phyloP scores from a whole-genome alignment of 1,139 yeast genomes.

The Nadsonia commutata region DNA sequence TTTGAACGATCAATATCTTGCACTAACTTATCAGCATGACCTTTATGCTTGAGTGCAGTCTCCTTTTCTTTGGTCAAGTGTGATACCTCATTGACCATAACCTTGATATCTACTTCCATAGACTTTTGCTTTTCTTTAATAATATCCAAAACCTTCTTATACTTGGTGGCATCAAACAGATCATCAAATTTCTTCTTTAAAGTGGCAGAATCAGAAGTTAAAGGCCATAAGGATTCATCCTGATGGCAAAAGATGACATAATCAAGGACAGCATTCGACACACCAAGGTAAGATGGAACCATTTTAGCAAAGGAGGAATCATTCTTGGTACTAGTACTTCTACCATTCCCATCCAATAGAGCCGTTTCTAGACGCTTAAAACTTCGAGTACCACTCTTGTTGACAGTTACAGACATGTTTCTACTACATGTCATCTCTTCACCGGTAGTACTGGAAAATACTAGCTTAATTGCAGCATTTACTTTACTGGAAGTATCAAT shows the following conservation, averaged over 20 bases:
- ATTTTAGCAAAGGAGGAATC: neutral
- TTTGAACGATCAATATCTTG: constrained; percentile 32
- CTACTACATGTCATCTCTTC: constrained; percentile 76
- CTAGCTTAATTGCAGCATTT: constrained; percentile 79
- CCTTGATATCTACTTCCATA: constrained; percentile 55
- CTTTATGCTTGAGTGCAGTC: constrained; percentile 47
- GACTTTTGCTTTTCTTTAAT: constrained; percentile 67
- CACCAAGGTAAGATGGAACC: constrained; percentile 75
- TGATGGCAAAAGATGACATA: constrained; percentile 96
- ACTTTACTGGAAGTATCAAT: constrained; percentile 55
- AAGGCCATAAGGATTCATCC: constrained; percentile 94
- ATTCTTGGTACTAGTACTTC: constrained; percentile 43
- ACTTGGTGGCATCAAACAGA: constrained; percentile 88
- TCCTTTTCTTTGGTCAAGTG: constrained; percentile 62
- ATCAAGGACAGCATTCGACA: constrained; percentile 73
- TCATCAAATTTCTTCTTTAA: constrained; percentile 91
- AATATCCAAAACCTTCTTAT: constrained; percentile 76
- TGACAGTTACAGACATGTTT: constrained; percentile 56
- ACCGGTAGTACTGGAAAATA: constrained; percentile 62
- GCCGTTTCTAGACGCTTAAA: constrained; percentile 91
- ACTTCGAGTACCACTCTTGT: constrained; percentile 42
- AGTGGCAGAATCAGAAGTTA: constrained; percentile 68
- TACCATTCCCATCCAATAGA: constrained; percentile 47
- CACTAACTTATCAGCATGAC: constrained; percentile 33
- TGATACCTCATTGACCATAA: constrained; percentile 63